Evolutionary conservation across 768 basidiomycete genomes (phyloP), one percentile per base, ranked within the genome.

Genomic region (Mycena crocata): DNA sequence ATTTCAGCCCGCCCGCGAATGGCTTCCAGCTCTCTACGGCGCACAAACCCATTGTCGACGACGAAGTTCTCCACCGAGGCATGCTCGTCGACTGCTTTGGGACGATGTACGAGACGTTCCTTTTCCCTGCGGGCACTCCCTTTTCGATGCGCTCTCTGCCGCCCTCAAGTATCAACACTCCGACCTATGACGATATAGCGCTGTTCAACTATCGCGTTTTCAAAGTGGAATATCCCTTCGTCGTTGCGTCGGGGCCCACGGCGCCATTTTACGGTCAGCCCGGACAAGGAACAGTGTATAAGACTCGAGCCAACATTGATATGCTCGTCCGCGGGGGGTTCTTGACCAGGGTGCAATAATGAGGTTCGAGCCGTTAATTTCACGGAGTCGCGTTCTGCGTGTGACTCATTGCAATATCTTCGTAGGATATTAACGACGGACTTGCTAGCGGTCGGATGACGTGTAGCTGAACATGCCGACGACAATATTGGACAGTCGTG

Each of bases 21-120:
- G 66, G 69, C 17, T 70, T 67, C 42, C 69, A 67, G 57, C 69
- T 70, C 21, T 57, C 56, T 28, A 60, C 57, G n/a, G 37, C 55
- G 9, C 46, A 54, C 28, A 37, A 48, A 23, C 66, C 69, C 42
- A 70, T 70, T 52, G 44, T 40, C 1, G 61, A 37, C 13, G 61
- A 62, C 24, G 46, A 57, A 34, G 44, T 57, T 8, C 69, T 70
- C 32, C 23, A 23, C 1, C 30, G 37, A 4, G 69, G 57, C 42
- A 57, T 54, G 60, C 56, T 39, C 39, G 34, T 70, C 31, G 68
- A 69, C 30, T 40, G 45, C 2, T 69, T 66, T 35, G 63, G 63
- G 10, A 31, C 30, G 24, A n/a, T 48, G 58, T 30, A 44, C 10
- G 62, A 56, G 49, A 35, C 21, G 21, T 48, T 50, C 44, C 32